phyloP scores from a whole-genome alignment of 2,329 filamentous ascomycete genomes.

The Phyllosticta ampelicida region DNA sequence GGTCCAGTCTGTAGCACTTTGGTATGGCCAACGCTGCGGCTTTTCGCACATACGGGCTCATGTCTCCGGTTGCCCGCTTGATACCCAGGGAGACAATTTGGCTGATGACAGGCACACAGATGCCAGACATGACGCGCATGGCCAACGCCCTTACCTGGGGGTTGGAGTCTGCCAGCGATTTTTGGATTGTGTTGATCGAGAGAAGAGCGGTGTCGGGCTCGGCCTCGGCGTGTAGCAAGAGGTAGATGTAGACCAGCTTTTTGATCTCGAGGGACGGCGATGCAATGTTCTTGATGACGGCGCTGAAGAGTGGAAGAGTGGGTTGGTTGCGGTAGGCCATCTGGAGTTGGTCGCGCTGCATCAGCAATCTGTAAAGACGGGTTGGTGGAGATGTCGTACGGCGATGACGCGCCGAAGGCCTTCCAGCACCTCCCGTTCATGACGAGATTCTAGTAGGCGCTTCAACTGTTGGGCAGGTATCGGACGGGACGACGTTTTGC shows the following conservation, averaged over 20 bases:
- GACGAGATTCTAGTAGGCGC: slow-evolving; percentile 86
- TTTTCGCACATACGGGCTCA: slow-evolving; percentile 88
- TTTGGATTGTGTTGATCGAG: slow-evolving; percentile 98
- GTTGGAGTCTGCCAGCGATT: slow-evolving; percentile 85
- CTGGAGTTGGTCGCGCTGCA: slow-evolving; percentile 36
- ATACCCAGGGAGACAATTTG: slow-evolving; percentile 95
- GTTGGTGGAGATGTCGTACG: slow-evolving; percentile 40
- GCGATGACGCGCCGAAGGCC: slow-evolving; percentile 80
- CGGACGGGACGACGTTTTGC: slow-evolving; percentile 48
- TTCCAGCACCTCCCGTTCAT: slow-evolving; percentile 86
- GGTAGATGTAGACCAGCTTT: slow-evolving; percentile 97
- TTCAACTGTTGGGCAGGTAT: slow-evolving; percentile 78
- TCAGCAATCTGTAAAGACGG: slow-evolving; percentile 10
- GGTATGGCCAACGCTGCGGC: slow-evolving; percentile 88
- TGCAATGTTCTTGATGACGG: slow-evolving; percentile 94
- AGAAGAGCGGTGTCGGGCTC: slow-evolving; percentile 91
- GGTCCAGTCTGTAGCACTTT: slow-evolving; percentile 89
- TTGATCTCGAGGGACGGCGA: slow-evolving; percentile 91
- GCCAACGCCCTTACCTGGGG: slow-evolving; percentile 86
- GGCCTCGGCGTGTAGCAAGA: slow-evolving; percentile 90
- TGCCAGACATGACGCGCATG: slow-evolving; percentile 92
- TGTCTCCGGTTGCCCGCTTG: slow-evolving; percentile 84
- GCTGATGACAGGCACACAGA: slow-evolving; percentile 92
- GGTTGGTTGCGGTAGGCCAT: slow-evolving; percentile 92
- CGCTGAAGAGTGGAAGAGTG: slow-evolving; percentile 90